Conservation (phyloP, 768 basidiomycete species). For the Tulasnella sp. region DNA sequence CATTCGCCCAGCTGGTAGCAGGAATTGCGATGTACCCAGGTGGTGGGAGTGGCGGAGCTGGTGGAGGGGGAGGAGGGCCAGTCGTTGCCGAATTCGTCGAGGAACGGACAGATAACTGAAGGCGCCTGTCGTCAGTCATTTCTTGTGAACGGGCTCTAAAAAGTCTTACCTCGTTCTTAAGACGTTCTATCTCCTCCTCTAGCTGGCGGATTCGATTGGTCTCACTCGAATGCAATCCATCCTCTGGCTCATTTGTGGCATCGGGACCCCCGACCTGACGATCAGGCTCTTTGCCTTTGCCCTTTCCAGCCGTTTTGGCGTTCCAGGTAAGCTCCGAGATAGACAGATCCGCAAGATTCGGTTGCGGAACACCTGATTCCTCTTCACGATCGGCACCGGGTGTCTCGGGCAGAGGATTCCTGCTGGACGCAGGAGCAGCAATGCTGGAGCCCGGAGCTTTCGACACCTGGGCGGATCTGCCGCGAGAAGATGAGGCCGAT, state of each 20-base stretch:
- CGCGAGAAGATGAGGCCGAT: neutral
- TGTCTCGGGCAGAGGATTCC: neutral
- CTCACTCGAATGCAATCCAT: neutral
- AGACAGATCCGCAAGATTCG: neutral
- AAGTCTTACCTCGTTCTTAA: conserved; percentile 6
- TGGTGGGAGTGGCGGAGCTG: conserved; percentile 14
- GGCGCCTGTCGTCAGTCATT: neutral
- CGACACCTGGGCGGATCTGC: neutral
- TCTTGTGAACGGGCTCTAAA: neutral
- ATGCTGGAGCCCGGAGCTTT: neutral
- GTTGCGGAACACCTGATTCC: neutral
- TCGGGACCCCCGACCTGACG: neutral
- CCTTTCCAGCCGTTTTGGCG: neutral
- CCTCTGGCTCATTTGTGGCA: neutral
- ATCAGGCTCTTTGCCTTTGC: conserved; percentile 10
- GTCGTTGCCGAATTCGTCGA: neutral
- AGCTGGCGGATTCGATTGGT: neutral
- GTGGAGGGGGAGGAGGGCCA: conserved; percentile 1
- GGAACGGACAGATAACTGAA: neutral
- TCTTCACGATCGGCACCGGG: neutral
- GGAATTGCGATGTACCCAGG: conserved; percentile 12
- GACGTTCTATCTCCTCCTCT: conserved; percentile 16
- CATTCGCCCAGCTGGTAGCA: conserved; percentile 10
- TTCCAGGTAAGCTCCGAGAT: neutral
- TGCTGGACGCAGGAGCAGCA: neutral